These are phyloP conservation scores for Tuber microsphaerosporum DNA, from an alignment of 495 filamentous ascomycete species.

Conservation along the genomic window DNA sequence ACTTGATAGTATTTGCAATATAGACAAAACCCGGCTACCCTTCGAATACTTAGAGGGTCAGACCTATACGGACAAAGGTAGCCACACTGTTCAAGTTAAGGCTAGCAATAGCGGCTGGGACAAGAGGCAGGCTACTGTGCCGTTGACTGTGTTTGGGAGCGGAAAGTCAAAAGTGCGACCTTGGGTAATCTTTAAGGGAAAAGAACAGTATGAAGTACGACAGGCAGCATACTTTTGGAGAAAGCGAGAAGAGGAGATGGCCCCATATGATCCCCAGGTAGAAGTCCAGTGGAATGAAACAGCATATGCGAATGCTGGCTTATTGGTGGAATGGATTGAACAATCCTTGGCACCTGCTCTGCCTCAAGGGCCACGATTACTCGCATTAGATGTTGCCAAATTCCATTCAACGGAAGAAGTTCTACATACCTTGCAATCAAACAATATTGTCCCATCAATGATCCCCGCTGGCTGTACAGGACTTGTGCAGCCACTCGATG, in stretches of 20 bases:
- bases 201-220: not conserved
- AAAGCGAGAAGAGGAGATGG: not conserved
- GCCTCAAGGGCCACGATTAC: not conserved
- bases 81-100: constrained; percentile 4
- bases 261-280: not conserved
- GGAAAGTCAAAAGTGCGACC: not conserved
- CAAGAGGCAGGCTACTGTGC: constrained; percentile 13
- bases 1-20: too few species aligned
- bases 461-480: not conserved
- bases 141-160: constrained; percentile 7
- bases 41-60: too few species aligned
- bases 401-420: constrained; percentile 10
- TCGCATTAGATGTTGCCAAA: constrained; percentile 3
- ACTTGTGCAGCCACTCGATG: constrained; percentile 6
- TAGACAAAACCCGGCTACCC: too few species aligned
- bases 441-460: constrained; percentile 11
- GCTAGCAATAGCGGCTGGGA: constrained; percentile 1
- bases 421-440: not conserved
- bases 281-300: constrained; percentile 5
- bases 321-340: constrained; percentile 6
- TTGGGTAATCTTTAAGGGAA: constrained; percentile 12
- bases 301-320: not conserved
- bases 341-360: constrained; percentile 7
- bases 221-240: not conserved
- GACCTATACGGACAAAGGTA: not conserved